Percentiles rank a stretch among this genome's conserved stretches.
These are phyloP conservation scores for Ustilago bromivora DNA, from an alignment of 1,284 basidiomycete genomes.

Conservation along the genomic window DNA sequence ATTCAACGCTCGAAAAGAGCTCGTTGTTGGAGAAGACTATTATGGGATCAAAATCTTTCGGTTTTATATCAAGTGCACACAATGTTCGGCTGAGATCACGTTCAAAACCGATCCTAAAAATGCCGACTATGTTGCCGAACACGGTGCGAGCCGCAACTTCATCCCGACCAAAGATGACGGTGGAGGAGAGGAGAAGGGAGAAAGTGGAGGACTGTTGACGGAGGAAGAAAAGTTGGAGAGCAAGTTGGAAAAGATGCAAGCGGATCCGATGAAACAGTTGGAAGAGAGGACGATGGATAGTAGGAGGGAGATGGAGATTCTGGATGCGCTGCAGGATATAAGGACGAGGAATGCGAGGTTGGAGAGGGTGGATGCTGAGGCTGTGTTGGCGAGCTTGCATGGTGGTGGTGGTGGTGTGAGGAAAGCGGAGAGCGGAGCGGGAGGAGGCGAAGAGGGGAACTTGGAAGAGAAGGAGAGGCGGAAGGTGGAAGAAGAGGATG, in stretches of 20 bases:
- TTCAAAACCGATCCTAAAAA: conserved; percentile 99
- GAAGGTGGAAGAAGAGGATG: conserved; percentile 79
- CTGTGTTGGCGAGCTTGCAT: conserved; percentile 52
- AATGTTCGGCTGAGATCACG: conserved; percentile 89
- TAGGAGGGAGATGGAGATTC: conserved; percentile 97
- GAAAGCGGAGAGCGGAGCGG: neutral
- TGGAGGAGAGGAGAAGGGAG: conserved; percentile 45
- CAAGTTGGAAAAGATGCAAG: conserved; percentile 71
- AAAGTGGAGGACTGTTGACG: conserved; percentile 35
- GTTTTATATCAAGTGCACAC: conserved; percentile 69
- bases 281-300: conserved; percentile 91
- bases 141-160: conserved; percentile 66
- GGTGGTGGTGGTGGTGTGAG: neutral
- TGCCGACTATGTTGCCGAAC: conserved; percentile 66
- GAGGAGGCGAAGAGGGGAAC: neutral
- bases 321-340: conserved; percentile 95
- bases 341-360: conserved; percentile 90
- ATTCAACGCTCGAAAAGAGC: conserved; percentile 99
- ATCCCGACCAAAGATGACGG: conserved; percentile 56
- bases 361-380: conserved; percentile 74
- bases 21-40: conserved; percentile 95
- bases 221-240: conserved; percentile 46
- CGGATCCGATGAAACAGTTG: conserved; percentile 95
- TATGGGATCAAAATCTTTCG: conserved; percentile 92
- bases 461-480: neutral